Evolutionary conservation across 2,329 filamentous ascomycete genomes (phyloP).

Genomic region (Ceratocystis albifundus): DNA sequence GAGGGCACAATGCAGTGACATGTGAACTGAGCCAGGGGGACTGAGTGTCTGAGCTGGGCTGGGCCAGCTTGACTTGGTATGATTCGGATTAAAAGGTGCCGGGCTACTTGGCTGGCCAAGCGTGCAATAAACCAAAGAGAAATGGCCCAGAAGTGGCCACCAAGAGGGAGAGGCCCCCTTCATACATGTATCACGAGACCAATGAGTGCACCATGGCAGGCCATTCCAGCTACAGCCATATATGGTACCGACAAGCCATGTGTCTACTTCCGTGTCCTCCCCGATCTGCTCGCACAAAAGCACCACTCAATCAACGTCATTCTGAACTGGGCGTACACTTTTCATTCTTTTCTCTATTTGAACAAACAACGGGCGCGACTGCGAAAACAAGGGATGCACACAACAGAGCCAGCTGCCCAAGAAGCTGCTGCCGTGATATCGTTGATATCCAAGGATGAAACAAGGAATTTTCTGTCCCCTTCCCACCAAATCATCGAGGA

Average conservation of each 20-base stretch:
- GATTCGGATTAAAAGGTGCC: not conserved
- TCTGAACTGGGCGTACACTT: not conserved
- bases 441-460: conserved; percentile 17
- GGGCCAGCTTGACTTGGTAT: not conserved
- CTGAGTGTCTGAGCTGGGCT: not conserved
- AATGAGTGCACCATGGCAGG: not conserved
- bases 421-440: conserved; percentile 2
- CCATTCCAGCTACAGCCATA: not conserved
- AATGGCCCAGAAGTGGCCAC: not conserved
- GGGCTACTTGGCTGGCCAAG: not conserved
- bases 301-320: not conserved
- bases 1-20: conserved; percentile 19
- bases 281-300: not conserved
- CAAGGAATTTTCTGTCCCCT: not conserved
- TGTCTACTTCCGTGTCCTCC: not conserved
- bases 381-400: no score
- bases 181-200: conserved; percentile 5
- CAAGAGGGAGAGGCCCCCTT: not conserved
- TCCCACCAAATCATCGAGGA: not conserved
- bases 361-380: not conserved
- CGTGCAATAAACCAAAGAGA: not conserved
- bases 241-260: not conserved
- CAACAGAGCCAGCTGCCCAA: not conserved
- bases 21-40: not conserved
- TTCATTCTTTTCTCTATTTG: conserved; percentile 11